phyloP scores from a whole-genome alignment of 176 grass and related monocot genomes.

The Rhipidocladum racemiflorum region DNA sequence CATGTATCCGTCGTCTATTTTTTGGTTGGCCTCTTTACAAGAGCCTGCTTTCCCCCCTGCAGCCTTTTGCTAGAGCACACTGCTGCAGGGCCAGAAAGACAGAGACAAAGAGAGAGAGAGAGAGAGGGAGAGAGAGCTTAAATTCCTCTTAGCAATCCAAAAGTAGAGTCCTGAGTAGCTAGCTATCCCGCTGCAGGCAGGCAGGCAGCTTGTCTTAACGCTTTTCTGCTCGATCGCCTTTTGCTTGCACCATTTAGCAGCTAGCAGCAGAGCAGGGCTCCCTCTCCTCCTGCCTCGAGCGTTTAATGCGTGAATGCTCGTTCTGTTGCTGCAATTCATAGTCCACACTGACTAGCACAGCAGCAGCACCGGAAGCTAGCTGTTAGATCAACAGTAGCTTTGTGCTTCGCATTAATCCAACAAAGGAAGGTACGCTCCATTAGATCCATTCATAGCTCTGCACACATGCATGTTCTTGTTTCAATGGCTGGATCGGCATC shows the following conservation, averaged over 20 bases:
- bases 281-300: not conserved
- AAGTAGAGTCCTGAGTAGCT: conserved; percentile 5
- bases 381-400: conserved; percentile 1
- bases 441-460: not conserved
- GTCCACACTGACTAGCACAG: not conserved
- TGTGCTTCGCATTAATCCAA: conserved; percentile 4
- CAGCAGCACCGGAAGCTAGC: not conserved
- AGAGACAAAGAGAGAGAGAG: not conserved
- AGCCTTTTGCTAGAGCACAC: conserved; percentile 43
- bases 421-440: not conserved
- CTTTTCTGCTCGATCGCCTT: conserved; percentile 35
- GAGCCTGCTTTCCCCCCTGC: conserved; percentile 41
- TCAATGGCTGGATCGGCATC: not conserved
- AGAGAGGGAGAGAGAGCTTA: not conserved
- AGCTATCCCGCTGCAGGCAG: conserved; percentile 1
- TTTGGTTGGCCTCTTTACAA: conserved; percentile 38
- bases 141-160: conserved; percentile 40
- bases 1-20: not conserved
- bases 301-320: conserved; percentile 35
- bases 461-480: not conserved
- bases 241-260: conserved; percentile 24
- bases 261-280: not conserved
- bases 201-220: conserved; percentile 46
- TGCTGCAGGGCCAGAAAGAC: not conserved
- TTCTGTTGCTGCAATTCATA: conserved; percentile 6